A percentile compares a stretch with the other conserved stretches of the same genome.
Evolutionary conservation across 1,284 basidiomycete genomes (phyloP).

Genomic region (Ustilago loliicola): DNA sequence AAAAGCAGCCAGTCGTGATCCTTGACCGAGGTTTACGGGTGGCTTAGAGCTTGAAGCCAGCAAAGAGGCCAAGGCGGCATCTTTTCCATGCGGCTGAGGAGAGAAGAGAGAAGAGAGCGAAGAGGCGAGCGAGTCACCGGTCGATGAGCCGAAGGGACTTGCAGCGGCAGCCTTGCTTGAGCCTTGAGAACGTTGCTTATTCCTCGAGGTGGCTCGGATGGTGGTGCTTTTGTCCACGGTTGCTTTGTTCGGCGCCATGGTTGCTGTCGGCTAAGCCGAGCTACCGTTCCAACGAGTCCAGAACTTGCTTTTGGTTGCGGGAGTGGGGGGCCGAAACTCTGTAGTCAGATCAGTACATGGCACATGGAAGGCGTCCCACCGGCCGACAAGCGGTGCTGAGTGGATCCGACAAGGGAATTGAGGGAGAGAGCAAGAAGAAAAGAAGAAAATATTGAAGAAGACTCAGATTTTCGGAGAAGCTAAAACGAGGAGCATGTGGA

Average conservation of each 20-base stretch:
- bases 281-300: neutral
- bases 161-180: slow-evolving; percentile 9
- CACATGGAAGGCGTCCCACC: neutral
- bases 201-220: slow-evolving; percentile 45
- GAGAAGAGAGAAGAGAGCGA: slow-evolving; percentile 51
- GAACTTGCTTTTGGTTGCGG: no score
- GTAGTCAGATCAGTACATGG: no score
- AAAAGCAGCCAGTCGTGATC: slow-evolving; percentile 31
- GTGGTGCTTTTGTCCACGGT: slow-evolving; percentile 36
- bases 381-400: neutral
- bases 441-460: slow-evolving; percentile 8
- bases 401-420: neutral
- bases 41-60: slow-evolving; percentile 43
- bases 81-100: slow-evolving; percentile 46
- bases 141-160: slow-evolving; percentile 32
- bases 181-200: slow-evolving; percentile 38
- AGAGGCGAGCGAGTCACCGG: slow-evolving; percentile 36
- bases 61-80: slow-evolving; percentile 45
- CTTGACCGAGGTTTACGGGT: slow-evolving; percentile 20
- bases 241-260: slow-evolving; percentile 36
- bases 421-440: slow-evolving; percentile 6
- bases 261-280: neutral
- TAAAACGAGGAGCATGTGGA: slow-evolving; percentile 17
- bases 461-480: neutral
- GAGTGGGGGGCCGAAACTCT: no score